These are phyloP conservation scores for Jatropha curcas DNA, from an alignment of 345 rosid genomes.

Conservation along the genomic window DNA sequence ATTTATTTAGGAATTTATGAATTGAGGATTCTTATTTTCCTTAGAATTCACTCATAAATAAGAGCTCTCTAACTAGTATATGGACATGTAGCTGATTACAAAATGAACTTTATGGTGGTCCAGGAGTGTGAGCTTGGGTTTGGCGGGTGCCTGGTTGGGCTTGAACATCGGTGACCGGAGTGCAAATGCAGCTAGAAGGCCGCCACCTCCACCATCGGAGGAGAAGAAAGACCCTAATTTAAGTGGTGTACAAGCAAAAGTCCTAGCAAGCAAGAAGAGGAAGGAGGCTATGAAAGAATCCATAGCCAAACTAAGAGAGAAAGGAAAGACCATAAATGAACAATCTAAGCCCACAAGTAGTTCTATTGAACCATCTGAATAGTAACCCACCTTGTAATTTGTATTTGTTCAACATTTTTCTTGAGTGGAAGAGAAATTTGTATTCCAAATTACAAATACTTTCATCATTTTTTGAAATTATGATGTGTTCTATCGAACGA, in stretches of 20 bases:
- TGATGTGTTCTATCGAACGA: too few species aligned
- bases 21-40: too few species aligned
- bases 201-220: slow-evolving; percentile 53
- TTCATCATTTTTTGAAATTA: too few species aligned
- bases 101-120: not conserved
- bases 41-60: too few species aligned
- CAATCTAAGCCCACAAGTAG: slow-evolving; percentile 6
- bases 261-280: slow-evolving; percentile 79
- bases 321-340: slow-evolving; percentile 48
- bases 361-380: slow-evolving; percentile 3
- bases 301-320: slow-evolving; percentile 62
- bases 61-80: too few species aligned
- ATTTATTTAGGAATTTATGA: too few species aligned
- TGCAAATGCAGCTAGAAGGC: slow-evolving; percentile 61
- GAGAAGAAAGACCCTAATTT: slow-evolving; percentile 76
- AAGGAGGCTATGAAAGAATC: slow-evolving; percentile 47
- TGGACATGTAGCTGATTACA: too few species aligned
- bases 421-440: too few species aligned
- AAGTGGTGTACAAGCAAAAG: slow-evolving; percentile 78
- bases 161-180: slow-evolving; percentile 37
- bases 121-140: slow-evolving; percentile 47
- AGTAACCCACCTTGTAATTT: not conserved
- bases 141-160: slow-evolving; percentile 47
- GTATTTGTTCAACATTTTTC: too few species aligned
- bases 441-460: not conserved